Percentiles rank a stretch among this genome's conserved stretches.
These are phyloP conservation scores for Apiospora phragmitis DNA, from an alignment of 2,329 filamentous ascomycete genomes.

Conservation along the genomic window DNA sequence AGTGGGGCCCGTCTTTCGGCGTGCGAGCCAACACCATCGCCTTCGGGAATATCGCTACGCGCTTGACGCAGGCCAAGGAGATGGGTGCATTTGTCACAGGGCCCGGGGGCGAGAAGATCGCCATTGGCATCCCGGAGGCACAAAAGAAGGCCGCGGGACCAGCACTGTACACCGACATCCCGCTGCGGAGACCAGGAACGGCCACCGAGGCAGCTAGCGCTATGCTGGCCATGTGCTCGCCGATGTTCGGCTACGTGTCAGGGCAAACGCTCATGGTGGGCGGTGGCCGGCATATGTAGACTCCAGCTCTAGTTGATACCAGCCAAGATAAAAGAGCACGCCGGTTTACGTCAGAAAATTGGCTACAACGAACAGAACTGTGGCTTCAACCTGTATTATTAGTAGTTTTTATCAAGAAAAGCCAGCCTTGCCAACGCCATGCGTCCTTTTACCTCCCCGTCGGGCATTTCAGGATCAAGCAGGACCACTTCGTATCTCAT, in stretches of 20 bases:
- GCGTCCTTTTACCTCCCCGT: constrained; percentile 12
- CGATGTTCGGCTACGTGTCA: constrained; percentile 80
- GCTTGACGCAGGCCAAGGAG: constrained; percentile 83
- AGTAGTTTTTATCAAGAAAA: constrained; percentile 11
- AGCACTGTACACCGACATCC: constrained; percentile 66
- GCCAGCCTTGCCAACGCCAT: constrained; percentile 14
- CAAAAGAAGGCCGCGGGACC: constrained; percentile 46
- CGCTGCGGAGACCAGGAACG: constrained; percentile 73
- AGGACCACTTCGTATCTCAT: background rate
- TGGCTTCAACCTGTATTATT: constrained; percentile 14
- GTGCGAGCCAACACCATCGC: constrained; percentile 82
- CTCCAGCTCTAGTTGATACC: background rate
- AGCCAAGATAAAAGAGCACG: background rate
- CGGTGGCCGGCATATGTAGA: constrained; percentile 66
- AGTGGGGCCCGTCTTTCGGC: constrained; percentile 84
- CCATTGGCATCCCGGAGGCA: constrained; percentile 69
- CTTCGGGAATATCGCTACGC: constrained; percentile 79
- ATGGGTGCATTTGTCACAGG: constrained; percentile 76
- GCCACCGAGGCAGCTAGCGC: constrained; percentile 79
- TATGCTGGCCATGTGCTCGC: constrained; percentile 77
- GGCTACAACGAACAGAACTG: background rate
- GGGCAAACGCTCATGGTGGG: constrained; percentile 88
- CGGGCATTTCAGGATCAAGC: constrained; percentile 7
- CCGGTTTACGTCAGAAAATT: background rate
- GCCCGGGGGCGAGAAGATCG: constrained; percentile 73